Base-by-base conservation (phyloP, 768 basidiomycete species). In the Tremella yokohamensis region DNA sequence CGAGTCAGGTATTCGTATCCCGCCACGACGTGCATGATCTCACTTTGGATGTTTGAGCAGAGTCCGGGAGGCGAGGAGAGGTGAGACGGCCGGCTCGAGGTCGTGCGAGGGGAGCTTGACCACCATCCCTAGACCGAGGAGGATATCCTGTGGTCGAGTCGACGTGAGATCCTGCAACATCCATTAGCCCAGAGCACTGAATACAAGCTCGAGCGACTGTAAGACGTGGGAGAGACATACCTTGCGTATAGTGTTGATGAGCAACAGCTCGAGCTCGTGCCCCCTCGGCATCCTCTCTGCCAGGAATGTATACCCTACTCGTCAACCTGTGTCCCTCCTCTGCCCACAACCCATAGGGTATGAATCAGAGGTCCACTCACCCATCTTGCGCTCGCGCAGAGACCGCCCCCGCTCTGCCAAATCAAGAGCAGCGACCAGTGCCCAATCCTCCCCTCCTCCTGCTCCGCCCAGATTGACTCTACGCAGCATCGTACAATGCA, bases 241-340 rank as follows among this genome's bases (percentile, higher is more conserved):
- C 61, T 73, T 73, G 4, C 69, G 60, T 38, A 73, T 68, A 19
- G 72, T 73, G 45, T 73, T 73, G 60, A 73, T 66, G 18, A 73
- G 19, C 57, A 73, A 45, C 45, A 73, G 49, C 2, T 52, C 20
- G 8, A 73, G 62, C 53, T 73, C 69, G 51, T 73, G 69, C 1
- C 29, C 56, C 15, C 20, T 15, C 13, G 65, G 68, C 16, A 73
- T 19, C n/a, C 61, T 38, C 47, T 73, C 69, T 8, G 47, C 19
- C 29, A 73, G 63, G 40, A 65, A 73, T 11, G 69, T 44, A 44
- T 73, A 73, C 4, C 72, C 72, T 73, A 39, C 0, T 44, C n/a
- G 29, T n/a, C 38, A 51, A 29, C 19, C 6, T n/a, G n/a, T n/a
- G n/a, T 20, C 15, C 16, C 8, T 29, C 15, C 42, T n/a, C 42